phyloP scores from a whole-genome alignment of 257 asterid species.

The Ilex asprella region DNA sequence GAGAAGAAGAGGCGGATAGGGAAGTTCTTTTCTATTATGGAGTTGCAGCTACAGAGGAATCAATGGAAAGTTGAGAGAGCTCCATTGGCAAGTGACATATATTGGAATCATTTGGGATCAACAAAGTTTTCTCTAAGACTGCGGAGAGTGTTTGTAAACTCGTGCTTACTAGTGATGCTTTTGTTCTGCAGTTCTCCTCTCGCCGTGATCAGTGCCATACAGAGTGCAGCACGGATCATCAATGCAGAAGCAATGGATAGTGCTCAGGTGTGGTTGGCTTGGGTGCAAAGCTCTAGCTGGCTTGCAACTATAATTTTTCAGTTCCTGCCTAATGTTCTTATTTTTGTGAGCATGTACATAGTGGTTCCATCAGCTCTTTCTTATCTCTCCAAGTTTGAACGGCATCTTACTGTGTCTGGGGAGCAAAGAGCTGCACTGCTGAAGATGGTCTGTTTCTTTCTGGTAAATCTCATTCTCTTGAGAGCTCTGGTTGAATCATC shows the following conservation, averaged over 20 bases:
- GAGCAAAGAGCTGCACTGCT: constrained; percentile 88
- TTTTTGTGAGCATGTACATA: constrained; percentile 92
- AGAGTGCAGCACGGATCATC: constrained; percentile 78
- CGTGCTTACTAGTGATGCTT: constrained; percentile 71
- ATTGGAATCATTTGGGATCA: constrained; percentile 96
- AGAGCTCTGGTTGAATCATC: constrained; percentile 92
- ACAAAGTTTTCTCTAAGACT: constrained; percentile 72
- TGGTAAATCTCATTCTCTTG: constrained; percentile 88
- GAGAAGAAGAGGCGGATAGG: constrained; percentile 85
- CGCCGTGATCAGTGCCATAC: constrained; percentile 74
- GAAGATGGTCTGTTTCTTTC: constrained; percentile 95
- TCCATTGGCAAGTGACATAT: constrained; percentile 91
- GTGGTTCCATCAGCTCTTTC: constrained; percentile 87
- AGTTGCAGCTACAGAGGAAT: constrained; percentile 86
- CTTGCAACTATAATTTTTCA: constrained; percentile 74
- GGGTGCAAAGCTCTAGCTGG: constrained; percentile 98
- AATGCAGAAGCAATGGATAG: constrained; percentile 93
- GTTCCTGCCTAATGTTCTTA: constrained; percentile 90
- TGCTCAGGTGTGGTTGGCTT: constrained; percentile 90
- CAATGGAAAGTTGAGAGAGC: constrained; percentile 99
- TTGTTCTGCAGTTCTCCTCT: constrained; percentile 98
- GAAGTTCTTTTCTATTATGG: constrained; percentile 74
- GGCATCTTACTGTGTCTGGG: constrained; percentile 91
- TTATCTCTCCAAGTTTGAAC: constrained; percentile 86
- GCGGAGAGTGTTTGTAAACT: constrained; percentile 74